Percentiles rank a stretch among this genome's conserved stretches.
phyloP scores from a whole-genome alignment of 257 asterid genomes.

The Haberlea rhodopensis region DNA sequence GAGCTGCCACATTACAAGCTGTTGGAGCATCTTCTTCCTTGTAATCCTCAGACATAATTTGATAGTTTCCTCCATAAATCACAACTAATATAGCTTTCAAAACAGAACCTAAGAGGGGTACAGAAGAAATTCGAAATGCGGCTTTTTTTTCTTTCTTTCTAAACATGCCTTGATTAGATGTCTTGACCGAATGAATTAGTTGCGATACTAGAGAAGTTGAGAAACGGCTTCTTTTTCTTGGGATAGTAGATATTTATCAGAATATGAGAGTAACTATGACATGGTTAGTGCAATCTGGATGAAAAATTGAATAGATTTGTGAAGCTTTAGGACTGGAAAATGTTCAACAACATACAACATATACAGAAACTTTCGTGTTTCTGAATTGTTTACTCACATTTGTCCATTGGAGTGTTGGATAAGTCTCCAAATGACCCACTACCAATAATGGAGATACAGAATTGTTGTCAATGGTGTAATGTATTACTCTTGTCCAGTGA shows the following conservation, averaged over 20 bases:
- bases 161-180: background rate
- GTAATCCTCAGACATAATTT: background rate
- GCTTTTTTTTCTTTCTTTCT: background rate
- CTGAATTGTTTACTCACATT: background rate
- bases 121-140: background rate
- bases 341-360: too few relatives aligned
- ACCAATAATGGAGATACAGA: too few relatives aligned
- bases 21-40: conserved; percentile 9
- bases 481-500: too few relatives aligned
- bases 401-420: background rate
- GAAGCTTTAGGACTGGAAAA: background rate
- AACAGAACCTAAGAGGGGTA: conserved; percentile 22
- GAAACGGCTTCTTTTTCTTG: too few relatives aligned
- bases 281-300: background rate
- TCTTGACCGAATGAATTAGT: background rate
- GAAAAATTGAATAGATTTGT: background rate
- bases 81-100: conserved; percentile 3
- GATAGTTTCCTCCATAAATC: conserved; percentile 5
- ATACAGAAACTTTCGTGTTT: background rate
- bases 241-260: too few relatives aligned
- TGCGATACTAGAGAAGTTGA: too few relatives aligned
- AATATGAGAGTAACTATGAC: background rate
- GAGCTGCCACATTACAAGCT: conserved; percentile 28
- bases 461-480: too few relatives aligned
- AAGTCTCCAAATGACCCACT: too few relatives aligned